Conservation (phyloP, 495 filamentous ascomycete species). For the Saxophila tyrrhenica region DNA sequence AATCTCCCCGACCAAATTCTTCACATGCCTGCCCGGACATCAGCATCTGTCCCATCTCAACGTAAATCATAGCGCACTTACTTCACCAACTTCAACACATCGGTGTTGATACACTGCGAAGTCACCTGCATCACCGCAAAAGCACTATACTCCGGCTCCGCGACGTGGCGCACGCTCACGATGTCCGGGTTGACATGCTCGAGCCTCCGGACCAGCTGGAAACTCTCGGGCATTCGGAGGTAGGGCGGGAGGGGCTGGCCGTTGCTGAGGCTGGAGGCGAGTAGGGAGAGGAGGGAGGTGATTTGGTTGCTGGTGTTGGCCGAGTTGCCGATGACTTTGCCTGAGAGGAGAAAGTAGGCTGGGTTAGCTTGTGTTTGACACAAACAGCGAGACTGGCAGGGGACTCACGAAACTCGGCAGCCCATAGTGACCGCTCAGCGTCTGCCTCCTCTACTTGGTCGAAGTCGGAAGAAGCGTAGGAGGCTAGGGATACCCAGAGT, state of each 20-base stretch:
- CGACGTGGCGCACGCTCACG: constrained; percentile 54
- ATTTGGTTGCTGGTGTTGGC: constrained; percentile 50
- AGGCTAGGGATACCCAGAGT: constrained; percentile 55
- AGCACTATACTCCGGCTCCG: constrained; percentile 66
- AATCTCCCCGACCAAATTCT: constrained; percentile 64
- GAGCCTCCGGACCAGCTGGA: constrained; percentile 19
- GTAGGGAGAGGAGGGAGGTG: constrained; percentile 50
- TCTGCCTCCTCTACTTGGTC: constrained; percentile 13
- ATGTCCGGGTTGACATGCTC: constrained; percentile 45
- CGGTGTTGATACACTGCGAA: constrained; percentile 57
- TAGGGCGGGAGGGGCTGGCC: constrained; percentile 37
- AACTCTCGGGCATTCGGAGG: constrained; percentile 28
- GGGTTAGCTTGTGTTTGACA: constrained; percentile 49
- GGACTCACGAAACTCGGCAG: constrained; percentile 37
- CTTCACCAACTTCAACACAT: constrained; percentile 49
- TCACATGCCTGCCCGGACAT: constrained; percentile 34
- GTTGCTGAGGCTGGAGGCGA: constrained; percentile 56
- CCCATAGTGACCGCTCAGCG: constrained; percentile 34
- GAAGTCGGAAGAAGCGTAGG: constrained; percentile 53
- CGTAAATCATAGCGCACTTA: not conserved
- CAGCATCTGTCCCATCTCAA: not conserved
- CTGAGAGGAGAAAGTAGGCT: constrained; percentile 32
- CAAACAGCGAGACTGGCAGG: constrained; percentile 27
- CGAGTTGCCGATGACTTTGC: constrained; percentile 29
- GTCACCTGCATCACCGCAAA: constrained; percentile 78